Evolutionary conservation across 1,284 basidiomycete genomes (phyloP).

Genomic region (Ceratobasidium sp.): DNA sequence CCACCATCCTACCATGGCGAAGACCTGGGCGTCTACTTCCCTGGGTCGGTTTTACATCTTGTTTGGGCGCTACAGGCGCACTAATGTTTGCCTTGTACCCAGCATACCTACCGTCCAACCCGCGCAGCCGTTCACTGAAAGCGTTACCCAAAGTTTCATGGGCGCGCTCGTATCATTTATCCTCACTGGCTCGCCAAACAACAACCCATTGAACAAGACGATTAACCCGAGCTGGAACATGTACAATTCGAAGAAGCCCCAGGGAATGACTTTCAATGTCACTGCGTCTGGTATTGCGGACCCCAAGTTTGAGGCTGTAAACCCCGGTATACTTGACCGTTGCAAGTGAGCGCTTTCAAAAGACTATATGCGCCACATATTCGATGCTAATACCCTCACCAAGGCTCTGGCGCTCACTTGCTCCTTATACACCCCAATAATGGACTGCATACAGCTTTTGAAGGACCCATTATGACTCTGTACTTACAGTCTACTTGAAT

Average conservation of each 20-base stretch:
- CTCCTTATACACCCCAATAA: conserved; percentile 30
- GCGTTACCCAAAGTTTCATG: conserved; percentile 37
- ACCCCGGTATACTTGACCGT: conserved; percentile 6
- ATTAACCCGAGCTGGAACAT: conserved; percentile 31
- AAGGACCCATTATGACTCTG: background rate
- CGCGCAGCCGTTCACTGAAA: conserved; percentile 30
- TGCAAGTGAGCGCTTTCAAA: conserved; percentile 29
- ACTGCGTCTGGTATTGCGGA: conserved; percentile 19
- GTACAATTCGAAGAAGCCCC: conserved; percentile 14
- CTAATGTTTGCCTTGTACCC: background rate
- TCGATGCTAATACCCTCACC: background rate
- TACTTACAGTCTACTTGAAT: background rate
- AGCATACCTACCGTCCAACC: conserved; percentile 13
- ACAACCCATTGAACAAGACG: conserved; percentile 28
- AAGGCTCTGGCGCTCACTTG: conserved; percentile 33
- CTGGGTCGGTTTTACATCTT: conserved; percentile 15
- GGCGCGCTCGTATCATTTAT: conserved; percentile 39
- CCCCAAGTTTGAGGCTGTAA: conserved; percentile 21
- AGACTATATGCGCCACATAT: background rate
- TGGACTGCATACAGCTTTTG: background rate
- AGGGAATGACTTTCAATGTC: conserved; percentile 24
- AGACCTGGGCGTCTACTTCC: conserved; percentile 37
- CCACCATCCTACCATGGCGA: conserved; percentile 24
- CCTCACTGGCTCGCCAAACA: conserved; percentile 34
- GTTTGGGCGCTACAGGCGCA: background rate